Conservation (phyloP, 73 alveolate species). For the Paramecium caudatum region DNA sequence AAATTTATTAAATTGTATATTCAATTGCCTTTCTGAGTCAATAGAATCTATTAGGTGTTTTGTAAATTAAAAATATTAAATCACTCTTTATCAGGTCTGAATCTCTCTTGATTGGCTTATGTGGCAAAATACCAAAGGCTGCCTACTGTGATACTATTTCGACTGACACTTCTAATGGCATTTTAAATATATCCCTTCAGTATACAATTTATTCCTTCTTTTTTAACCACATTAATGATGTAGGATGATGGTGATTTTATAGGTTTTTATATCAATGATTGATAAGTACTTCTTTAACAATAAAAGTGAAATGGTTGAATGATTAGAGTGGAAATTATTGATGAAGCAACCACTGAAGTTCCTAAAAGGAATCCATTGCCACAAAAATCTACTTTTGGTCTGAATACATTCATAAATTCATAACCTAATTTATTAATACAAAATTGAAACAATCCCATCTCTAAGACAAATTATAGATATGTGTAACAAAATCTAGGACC, state of each 20-base stretch:
- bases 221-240: not conserved
- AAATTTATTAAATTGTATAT: conserved; percentile 27
- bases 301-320: not conserved
- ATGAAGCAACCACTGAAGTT: conserved; percentile 13
- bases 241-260: not conserved
- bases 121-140: not conserved
- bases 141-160: not conserved
- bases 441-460: conserved; percentile 8
- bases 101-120: not conserved
- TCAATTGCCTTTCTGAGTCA: not conserved
- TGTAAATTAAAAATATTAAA: not conserved
- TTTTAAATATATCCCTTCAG: not conserved
- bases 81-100: not conserved
- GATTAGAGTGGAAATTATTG: not conserved
- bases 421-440: conserved; percentile 32
- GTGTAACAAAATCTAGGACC: conserved; percentile 30
- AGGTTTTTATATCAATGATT: not conserved
- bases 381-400: not conserved
- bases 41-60: not conserved
- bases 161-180: not conserved
- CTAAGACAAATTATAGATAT: not conserved
- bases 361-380: not conserved
- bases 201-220: not conserved
- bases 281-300: not conserved
- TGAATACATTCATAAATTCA: conserved; percentile 41